Evolutionary conservation across 129 eudicot species (phyloP).

Genomic region (Centrapalus pauciflorus): DNA sequence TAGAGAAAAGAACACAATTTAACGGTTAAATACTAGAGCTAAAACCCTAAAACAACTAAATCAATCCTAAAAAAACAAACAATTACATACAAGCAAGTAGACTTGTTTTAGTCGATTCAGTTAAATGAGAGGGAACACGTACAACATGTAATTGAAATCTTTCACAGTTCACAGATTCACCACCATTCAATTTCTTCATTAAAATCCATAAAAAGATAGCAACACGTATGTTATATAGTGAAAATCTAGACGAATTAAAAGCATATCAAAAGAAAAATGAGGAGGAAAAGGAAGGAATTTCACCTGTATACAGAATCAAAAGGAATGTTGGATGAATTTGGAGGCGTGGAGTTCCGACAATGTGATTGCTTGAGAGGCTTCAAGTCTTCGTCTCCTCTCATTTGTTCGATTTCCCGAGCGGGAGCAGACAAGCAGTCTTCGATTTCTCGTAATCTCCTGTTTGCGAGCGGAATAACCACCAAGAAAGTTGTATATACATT

Average conservation of each 20-base stretch:
- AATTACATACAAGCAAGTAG: not conserved
- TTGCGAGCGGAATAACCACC: too few species aligned
- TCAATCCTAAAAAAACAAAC: not conserved
- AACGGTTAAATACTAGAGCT: not conserved
- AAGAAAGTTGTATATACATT: too few species aligned
- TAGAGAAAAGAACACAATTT: too few species aligned
- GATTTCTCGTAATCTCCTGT: too few species aligned
- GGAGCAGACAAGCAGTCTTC: too few species aligned
- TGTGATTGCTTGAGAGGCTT: too few species aligned
- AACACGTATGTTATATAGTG: not conserved
- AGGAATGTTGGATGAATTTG: not conserved
- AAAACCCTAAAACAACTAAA: slow-evolving; percentile 23
- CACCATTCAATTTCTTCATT: not conserved
- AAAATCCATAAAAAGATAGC: not conserved
- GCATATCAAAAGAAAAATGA: not conserved
- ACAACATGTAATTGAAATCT: not conserved
- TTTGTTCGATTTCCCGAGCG: too few species aligned
- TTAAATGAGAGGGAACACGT: not conserved
- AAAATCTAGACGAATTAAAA: not conserved
- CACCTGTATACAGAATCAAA: slow-evolving; percentile 5
- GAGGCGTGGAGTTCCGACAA: not conserved
- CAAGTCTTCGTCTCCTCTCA: too few species aligned
- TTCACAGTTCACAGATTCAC: slow-evolving; percentile 7
- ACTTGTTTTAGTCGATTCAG: not conserved
- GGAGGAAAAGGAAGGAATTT: not conserved